A percentile compares a stretch with the other conserved stretches of the same genome.
Conservation (phyloP, 2,329 filamentous ascomycete species). For the Fusarium temperatum region DNA sequence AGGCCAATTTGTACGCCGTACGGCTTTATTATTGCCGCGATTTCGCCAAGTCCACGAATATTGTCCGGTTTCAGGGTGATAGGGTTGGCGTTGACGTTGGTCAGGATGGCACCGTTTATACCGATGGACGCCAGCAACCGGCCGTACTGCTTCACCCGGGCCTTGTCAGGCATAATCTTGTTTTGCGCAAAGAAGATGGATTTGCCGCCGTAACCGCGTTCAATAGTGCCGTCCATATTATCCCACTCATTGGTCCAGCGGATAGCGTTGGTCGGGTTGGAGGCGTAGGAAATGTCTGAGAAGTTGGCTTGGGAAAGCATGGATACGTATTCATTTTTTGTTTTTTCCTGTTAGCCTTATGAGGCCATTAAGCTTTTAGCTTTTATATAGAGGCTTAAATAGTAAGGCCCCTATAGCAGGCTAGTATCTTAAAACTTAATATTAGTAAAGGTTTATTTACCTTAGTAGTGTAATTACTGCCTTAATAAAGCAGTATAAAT, state of each 20-base stretch:
- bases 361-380: too few relatives aligned
- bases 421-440: too few relatives aligned
- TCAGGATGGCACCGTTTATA: not conserved
- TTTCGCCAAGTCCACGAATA: not conserved
- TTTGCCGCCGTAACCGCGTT: not conserved
- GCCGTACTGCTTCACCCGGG: not conserved
- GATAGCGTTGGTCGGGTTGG: not conserved
- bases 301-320: not conserved
- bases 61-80: not conserved
- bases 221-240: not conserved
- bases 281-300: not conserved
- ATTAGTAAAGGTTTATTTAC: too few relatives aligned
- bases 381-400: too few relatives aligned
- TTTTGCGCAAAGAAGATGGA: not conserved
- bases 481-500: too few relatives aligned
- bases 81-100: not conserved
- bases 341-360: too few relatives aligned
- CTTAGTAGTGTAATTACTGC: too few relatives aligned
- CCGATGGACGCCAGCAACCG: not conserved
- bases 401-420: too few relatives aligned
- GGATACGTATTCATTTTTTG: not conserved
- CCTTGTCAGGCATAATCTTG: not conserved
- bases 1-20: not conserved
- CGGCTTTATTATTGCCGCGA: not conserved
- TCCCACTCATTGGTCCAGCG: not conserved